Conservation (phyloP, 2,329 filamentous ascomycete species). For the Alternaria consortialis region DNA sequence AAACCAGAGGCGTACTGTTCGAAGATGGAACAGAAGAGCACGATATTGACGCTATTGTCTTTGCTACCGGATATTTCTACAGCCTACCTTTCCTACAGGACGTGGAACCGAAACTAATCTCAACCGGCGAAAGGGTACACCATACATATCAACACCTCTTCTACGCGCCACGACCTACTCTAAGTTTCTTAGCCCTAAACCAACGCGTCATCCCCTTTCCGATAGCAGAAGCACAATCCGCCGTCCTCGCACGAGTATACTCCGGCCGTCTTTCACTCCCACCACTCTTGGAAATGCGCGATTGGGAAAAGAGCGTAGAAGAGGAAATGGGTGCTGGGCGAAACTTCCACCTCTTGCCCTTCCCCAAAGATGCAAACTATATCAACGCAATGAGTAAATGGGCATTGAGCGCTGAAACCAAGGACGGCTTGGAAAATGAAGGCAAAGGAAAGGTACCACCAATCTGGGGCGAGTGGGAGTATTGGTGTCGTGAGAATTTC, state of each 20-base stretch:
- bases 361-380: slow-evolving; percentile 71
- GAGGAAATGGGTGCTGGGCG: slow-evolving; percentile 58
- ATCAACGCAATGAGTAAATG: slow-evolving; percentile 75
- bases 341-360: slow-evolving; percentile 64
- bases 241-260: slow-evolving; percentile 80
- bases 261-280: slow-evolving; percentile 75
- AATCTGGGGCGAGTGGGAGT: slow-evolving; percentile 73
- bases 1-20: slow-evolving; percentile 70
- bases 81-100: slow-evolving; percentile 77
- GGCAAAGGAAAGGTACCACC: slow-evolving; percentile 72
- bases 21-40: slow-evolving; percentile 70
- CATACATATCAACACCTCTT: slow-evolving; percentile 84
- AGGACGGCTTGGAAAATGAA: slow-evolving; percentile 53
- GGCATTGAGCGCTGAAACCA: slow-evolving; percentile 58
- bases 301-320: slow-evolving; percentile 67
- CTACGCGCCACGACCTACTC: slow-evolving; percentile 75
- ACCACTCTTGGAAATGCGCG: slow-evolving; percentile 67
- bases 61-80: slow-evolving; percentile 91
- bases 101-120: slow-evolving; percentile 66
- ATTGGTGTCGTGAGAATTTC: slow-evolving; percentile 76
- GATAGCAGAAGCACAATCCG: slow-evolving; percentile 78
- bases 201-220: slow-evolving; percentile 91
- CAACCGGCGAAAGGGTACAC: slow-evolving; percentile 73
- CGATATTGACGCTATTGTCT: slow-evolving; percentile 79
- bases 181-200: slow-evolving; percentile 78